Evolutionary conservation across 306 rosid genomes (phyloP).

Genomic region (Potentilla sterilis): DNA sequence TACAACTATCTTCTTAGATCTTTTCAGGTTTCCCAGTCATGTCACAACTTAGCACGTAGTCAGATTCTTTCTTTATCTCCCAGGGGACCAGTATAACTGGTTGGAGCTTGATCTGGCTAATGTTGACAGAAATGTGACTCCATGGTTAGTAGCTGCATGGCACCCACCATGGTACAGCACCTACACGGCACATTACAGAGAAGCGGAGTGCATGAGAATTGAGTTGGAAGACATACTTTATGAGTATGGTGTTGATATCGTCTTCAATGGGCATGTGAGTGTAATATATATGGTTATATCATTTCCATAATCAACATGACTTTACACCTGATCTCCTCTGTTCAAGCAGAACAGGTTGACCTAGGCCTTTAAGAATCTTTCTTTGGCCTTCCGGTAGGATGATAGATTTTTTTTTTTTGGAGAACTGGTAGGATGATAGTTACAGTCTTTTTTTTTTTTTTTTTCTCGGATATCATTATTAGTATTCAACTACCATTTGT

Average conservation of each 20-base stretch:
- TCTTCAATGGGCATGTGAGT: constrained; percentile 90
- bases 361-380: background rate
- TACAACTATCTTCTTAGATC: background rate
- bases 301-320: background rate
- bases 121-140: constrained; percentile 73
- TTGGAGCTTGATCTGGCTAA: constrained; percentile 70
- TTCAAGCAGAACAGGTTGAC: background rate
- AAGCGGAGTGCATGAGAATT: constrained; percentile 89
- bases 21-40: background rate
- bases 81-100: constrained; percentile 86
- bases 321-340: background rate
- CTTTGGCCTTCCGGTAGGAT: background rate
- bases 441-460: background rate
- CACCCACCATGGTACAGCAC: constrained; percentile 96
- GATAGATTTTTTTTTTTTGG: too few species aligned
- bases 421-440: background rate
- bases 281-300: background rate
- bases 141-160: constrained; percentile 92
- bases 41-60: background rate
- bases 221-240: constrained; percentile 80
- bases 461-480: background rate
- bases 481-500: background rate
- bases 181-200: constrained; percentile 78
- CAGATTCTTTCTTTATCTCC: background rate
- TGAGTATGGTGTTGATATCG: constrained; percentile 62